These are phyloP conservation scores for Rhizoctonia solani DNA, from an alignment of 1,284 basidiomycete species.

Conservation along the genomic window DNA sequence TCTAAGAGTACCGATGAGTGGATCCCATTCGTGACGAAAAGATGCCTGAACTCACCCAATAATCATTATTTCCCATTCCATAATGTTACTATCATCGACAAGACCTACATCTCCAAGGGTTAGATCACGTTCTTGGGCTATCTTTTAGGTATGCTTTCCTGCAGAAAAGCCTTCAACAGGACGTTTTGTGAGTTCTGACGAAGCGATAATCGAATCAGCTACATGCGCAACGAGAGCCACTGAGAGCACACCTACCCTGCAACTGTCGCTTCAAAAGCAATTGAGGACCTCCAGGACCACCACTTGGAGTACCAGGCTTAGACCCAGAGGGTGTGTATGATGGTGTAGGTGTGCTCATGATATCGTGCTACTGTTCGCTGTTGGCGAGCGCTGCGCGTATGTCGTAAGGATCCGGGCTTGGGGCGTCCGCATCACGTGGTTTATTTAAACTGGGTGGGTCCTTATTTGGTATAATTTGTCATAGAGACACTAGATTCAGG, in stretches of 20 bases:
- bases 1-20: constrained; percentile 49
- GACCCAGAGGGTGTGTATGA: constrained; percentile 12
- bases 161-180: constrained; percentile 95
- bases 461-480: background rate
- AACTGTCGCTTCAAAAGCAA: constrained; percentile 35
- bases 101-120: constrained; percentile 59
- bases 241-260: background rate
- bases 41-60: constrained; percentile 69
- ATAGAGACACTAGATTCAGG: background rate
- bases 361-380: background rate
- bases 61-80: constrained; percentile 92
- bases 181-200: constrained; percentile 75
- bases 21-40: background rate
- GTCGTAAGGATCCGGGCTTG: constrained; percentile 11
- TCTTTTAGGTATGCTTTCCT: constrained; percentile 53
- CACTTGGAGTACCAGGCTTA: constrained; percentile 31
- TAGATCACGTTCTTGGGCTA: constrained; percentile 37
- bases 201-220: constrained; percentile 2
- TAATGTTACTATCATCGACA: constrained; percentile 89
- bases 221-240: background rate
- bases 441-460: background rate
- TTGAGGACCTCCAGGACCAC: constrained; percentile 22
- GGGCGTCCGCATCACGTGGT: constrained; percentile 22
- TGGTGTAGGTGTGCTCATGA: constrained; percentile 14
- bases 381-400: constrained; percentile 1